Evolutionary conservation across 345 rosid genomes (phyloP).

Genomic region (Theobroma cacao): DNA sequence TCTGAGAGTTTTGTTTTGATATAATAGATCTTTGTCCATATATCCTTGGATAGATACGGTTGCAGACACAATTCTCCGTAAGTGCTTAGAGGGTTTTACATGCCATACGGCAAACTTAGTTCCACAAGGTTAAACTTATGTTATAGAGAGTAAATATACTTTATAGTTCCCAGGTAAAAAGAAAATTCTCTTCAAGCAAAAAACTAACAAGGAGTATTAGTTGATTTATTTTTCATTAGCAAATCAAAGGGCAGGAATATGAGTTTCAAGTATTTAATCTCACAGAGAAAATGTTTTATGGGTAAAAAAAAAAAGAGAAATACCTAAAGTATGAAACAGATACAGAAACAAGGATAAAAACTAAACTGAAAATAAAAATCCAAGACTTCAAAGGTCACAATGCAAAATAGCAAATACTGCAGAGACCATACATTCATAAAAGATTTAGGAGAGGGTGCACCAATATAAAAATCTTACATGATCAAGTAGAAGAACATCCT

Average conservation of each 20-base stretch:
- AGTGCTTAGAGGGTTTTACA: neutral
- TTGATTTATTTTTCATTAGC: neutral
- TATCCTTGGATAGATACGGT: neutral
- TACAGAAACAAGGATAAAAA: neutral
- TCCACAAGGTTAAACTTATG: too few species aligned
- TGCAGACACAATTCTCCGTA: neutral
- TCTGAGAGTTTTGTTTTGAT: neutral
- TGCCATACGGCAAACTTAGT: neutral
- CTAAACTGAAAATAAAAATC: neutral
- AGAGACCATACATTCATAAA: neutral
- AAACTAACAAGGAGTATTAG: neutral
- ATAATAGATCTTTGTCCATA: neutral
- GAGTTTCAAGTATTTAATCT: neutral
- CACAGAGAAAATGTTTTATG: neutral
- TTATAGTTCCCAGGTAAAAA: neutral
- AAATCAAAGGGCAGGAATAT: neutral
- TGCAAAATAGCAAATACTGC: neutral
- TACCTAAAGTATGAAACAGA: neutral
- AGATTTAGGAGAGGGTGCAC: neutral
- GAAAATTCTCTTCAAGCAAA: neutral
- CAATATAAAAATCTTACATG: slow-evolving; percentile 51
- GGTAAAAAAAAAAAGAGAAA: too few species aligned
- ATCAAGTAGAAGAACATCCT: slow-evolving; percentile 86
- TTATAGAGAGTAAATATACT: too few species aligned
- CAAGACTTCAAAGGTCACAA: neutral